These are phyloP conservation scores for Phyllosticta citriasiana DNA, from an alignment of 2,329 filamentous ascomycete species.

Conservation along the genomic window DNA sequence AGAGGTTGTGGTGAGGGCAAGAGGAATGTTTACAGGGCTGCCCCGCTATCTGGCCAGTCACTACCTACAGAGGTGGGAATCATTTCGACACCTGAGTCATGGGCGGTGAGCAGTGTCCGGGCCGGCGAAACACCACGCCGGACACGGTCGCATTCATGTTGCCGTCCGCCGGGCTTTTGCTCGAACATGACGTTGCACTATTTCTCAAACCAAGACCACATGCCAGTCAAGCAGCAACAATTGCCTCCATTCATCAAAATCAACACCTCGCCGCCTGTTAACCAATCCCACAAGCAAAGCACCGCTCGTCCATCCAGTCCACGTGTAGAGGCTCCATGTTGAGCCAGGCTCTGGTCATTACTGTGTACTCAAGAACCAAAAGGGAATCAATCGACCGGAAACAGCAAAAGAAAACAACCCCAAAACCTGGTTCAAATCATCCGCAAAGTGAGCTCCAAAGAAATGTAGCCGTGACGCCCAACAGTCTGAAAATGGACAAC, in stretches of 20 bases:
- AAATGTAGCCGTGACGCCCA: background rate
- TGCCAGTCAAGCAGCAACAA: background rate
- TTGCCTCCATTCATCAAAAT: background rate
- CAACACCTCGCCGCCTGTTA: background rate
- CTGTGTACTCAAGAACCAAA: background rate
- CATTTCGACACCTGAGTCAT: conserved; percentile 6
- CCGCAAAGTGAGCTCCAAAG: background rate
- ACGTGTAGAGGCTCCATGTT: background rate
- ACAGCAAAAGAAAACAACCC: background rate
- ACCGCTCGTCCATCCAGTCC: background rate
- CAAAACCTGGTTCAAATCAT: background rate
- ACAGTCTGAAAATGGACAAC: background rate
- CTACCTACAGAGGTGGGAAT: background rate
- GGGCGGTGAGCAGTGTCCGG: conserved; percentile 6
- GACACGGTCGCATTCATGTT: too few relatives aligned
- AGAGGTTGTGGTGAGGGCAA: background rate
- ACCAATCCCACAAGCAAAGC: background rate
- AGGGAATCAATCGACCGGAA: background rate
- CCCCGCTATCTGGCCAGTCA: conserved; percentile 8
- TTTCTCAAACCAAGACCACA: background rate
- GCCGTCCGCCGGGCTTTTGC: background rate
- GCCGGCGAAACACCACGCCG: background rate
- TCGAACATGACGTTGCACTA: background rate
- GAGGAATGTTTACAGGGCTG: conserved; percentile 7
- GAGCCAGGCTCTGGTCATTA: background rate